phyloP scores from a whole-genome alignment of 129 eudicot genomes.

The Glebionis coronaria region DNA sequence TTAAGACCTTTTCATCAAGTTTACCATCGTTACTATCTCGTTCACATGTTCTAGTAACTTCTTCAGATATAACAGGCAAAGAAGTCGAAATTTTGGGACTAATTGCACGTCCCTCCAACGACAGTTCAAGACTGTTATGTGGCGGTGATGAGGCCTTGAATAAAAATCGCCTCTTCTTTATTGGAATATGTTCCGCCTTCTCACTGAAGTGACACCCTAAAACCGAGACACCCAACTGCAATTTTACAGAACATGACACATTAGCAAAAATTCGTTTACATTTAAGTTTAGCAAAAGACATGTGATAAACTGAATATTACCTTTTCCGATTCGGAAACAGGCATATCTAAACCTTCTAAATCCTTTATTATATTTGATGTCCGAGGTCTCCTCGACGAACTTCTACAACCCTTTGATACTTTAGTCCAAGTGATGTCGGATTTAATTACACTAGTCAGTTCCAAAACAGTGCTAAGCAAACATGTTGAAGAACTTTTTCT shows the following conservation, averaged over 20 bases:
- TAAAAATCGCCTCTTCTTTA: slow-evolving; percentile 33
- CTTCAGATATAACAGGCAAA: slow-evolving; percentile 15
- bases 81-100: slow-evolving; percentile 15
- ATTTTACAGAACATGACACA: slow-evolving; percentile 5
- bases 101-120: slow-evolving; percentile 3
- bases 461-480: slow-evolving; percentile 35
- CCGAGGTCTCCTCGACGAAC: slow-evolving; percentile 38
- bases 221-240: slow-evolving; percentile 29
- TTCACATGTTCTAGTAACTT: slow-evolving; percentile 17
- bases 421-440: slow-evolving; percentile 20
- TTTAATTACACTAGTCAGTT: slow-evolving; percentile 33
- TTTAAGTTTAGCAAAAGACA: not conserved
- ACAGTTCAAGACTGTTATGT: slow-evolving; percentile 1
- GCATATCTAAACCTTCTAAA: slow-evolving; percentile 22
- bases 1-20: slow-evolving; percentile 15
- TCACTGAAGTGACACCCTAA: slow-evolving; percentile 27
- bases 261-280: not conserved
- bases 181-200: slow-evolving; percentile 31
- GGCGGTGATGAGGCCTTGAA: slow-evolving; percentile 35
- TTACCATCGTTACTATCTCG: slow-evolving; percentile 21
- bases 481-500: slow-evolving; percentile 30
- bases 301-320: slow-evolving; percentile 12
- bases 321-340: slow-evolving; percentile 39
- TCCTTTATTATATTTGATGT: slow-evolving; percentile 18
- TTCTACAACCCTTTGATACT: slow-evolving; percentile 39